phyloP scores from a whole-genome alignment of 208 protist genomes.

The Trypanosoma grayi region DNA sequence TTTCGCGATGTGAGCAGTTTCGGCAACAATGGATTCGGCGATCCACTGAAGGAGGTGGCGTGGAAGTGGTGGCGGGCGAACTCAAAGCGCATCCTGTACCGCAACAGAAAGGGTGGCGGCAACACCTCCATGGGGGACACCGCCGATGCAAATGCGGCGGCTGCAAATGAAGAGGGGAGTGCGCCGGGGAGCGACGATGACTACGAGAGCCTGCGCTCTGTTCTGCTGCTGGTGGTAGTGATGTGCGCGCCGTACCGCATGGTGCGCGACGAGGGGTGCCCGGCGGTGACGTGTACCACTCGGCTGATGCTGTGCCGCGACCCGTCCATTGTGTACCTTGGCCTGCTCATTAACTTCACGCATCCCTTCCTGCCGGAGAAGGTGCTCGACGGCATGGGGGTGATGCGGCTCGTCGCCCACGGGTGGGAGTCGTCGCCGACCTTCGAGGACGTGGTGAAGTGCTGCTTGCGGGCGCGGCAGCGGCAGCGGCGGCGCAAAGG shows the following conservation, averaged over 20 bases:
- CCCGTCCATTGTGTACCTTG: slow-evolving; percentile 73
- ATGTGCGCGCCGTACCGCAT: slow-evolving; percentile 63
- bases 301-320: slow-evolving; percentile 72
- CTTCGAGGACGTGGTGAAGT: slow-evolving; percentile 49
- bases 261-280: slow-evolving; percentile 38
- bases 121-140: not conserved
- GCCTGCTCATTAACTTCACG: slow-evolving; percentile 62
- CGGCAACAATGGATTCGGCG: slow-evolving; percentile 38
- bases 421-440: slow-evolving; percentile 62
- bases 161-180: not conserved
- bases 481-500: not conserved
- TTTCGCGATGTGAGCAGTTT: slow-evolving; percentile 55
- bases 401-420: slow-evolving; percentile 60
- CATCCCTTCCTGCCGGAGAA: slow-evolving; percentile 37
- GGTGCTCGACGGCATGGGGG: slow-evolving; percentile 41
- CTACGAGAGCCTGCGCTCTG: slow-evolving; percentile 50
- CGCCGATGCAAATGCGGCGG: not conserved
- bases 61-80: slow-evolving; percentile 54
- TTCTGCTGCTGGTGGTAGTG: slow-evolving; percentile 48
- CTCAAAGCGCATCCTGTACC: slow-evolving; percentile 36
- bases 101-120: not conserved
- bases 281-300: slow-evolving; percentile 41
- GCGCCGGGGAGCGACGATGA: not conserved
- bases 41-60: slow-evolving; percentile 49
- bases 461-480: slow-evolving; percentile 6